Base-by-base conservation (phyloP, 2,329 filamentous ascomycete species). In the Chaetoscypha palmicola region DNA sequence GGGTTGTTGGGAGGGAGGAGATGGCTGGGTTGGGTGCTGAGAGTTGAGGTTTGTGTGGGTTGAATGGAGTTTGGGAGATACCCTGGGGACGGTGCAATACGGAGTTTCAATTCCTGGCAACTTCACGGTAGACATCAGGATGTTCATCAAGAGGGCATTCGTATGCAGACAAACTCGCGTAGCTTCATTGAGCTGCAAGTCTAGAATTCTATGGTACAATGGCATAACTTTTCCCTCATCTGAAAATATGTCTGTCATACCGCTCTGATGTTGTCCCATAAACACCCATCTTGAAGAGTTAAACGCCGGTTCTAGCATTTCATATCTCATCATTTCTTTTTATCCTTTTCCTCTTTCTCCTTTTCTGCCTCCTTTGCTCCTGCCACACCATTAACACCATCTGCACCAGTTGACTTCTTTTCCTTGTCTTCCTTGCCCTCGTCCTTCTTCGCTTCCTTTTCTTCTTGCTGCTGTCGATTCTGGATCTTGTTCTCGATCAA, bases 401-500 rank as follows among this genome's bases (percentile, higher is more conserved):
- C 83, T 7, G 64, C 54, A 48, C 58, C 63, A 49, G 77, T 77
- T 56, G 70, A 66, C 54, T 81, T 81, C 61, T 85, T 84, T 38
- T 83, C 81, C 62, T 89, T 79, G 52, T 73, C 74, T 26, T 75
- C 71, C 54, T 73, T 73, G 51, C 66, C 68, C 45, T 73, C 67
- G 38, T 79, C 79, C 47, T 81, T 87, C 70, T 87, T 87, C 35
- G 73, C 77, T 58, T 97, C 91, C 69, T 91, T 91, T 62, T 98
- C 92, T 62, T 97, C 92, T 61, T 94, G 86, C 65, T 94, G 87
- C 68, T 97, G 90, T 65, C 91, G 79, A 70, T 98, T 98, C 72
- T 97, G 91, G 56, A 97, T 96, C 77, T 98, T 98, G 74, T 98
- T 98, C 73, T 98, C 92, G 55, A 98, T 98, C 56, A 98, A 71